Percentiles rank a stretch among this genome's conserved stretches.
Evolutionary conservation across 495 filamentous ascomycete genomes (phyloP).

Genomic region (Diplogelasinospora grovesii): DNA sequence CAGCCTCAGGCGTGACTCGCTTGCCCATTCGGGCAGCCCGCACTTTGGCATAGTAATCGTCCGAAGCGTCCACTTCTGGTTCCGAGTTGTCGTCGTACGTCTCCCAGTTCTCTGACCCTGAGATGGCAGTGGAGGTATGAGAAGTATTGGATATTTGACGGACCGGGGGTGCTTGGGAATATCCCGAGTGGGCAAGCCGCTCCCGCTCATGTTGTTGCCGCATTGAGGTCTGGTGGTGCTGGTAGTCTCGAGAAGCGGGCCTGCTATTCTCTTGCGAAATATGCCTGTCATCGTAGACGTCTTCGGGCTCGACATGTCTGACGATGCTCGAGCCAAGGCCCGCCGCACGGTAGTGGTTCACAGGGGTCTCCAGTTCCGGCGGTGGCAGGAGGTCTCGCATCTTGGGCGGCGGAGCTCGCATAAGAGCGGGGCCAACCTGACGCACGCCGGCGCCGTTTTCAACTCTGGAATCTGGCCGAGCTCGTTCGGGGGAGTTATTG

Average conservation of each 20-base stretch:
- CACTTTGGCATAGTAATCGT: constrained; percentile 71
- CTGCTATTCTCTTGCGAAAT: constrained; percentile 22
- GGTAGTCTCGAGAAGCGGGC: constrained; percentile 24
- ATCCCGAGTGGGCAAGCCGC: constrained; percentile 24
- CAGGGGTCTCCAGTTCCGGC: constrained; percentile 58
- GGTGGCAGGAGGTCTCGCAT: constrained; percentile 75
- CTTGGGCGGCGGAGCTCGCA: constrained; percentile 71
- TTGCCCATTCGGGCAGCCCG: constrained; percentile 47
- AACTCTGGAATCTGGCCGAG: constrained; percentile 39
- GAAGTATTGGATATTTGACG: constrained; percentile 70
- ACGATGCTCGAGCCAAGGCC: constrained; percentile 65
- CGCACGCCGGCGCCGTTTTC: constrained; percentile 24
- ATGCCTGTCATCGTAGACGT: constrained; percentile 68
- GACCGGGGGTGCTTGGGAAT: constrained; percentile 25
- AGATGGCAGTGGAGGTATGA: constrained; percentile 56
- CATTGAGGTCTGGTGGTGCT: constrained; percentile 20
- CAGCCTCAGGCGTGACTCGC: constrained; percentile 42
- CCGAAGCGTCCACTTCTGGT: constrained; percentile 64
- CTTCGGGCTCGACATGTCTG: constrained; percentile 72
- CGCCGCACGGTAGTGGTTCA: constrained; percentile 52
- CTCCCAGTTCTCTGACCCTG: constrained; percentile 93
- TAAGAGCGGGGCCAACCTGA: constrained; percentile 39
- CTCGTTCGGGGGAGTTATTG: constrained; percentile 74
- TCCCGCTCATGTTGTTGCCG: constrained; percentile 36
- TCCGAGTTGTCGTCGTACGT: constrained; percentile 77